Evolutionary conservation across 2,329 filamentous ascomycete species (phyloP).

Genomic region (Sclerotinia nivalis): DNA sequence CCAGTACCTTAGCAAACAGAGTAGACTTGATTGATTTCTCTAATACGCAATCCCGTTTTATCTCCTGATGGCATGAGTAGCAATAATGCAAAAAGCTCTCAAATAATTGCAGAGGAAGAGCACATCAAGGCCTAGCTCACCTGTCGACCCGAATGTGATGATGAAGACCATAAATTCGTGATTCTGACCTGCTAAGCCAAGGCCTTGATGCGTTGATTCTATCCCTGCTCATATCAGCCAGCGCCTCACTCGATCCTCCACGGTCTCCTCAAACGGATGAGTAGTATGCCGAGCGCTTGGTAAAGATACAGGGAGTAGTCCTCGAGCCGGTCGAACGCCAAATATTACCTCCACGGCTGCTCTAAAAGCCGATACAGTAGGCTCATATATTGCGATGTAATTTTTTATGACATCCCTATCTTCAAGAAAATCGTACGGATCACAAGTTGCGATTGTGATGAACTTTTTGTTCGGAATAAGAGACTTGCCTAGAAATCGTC

Average conservation of each 20-base stretch:
- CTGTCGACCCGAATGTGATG: constrained; percentile 43
- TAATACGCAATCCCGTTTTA: constrained; percentile 47
- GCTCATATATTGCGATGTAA: constrained; percentile 49
- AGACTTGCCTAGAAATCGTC: constrained; percentile 40
- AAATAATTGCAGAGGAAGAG: constrained; percentile 39
- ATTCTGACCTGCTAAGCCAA: constrained; percentile 43
- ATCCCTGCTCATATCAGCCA: constrained; percentile 39
- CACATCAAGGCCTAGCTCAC: constrained; percentile 51
- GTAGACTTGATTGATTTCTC: constrained; percentile 44
- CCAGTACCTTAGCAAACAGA: constrained; percentile 47
- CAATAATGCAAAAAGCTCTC: constrained; percentile 46
- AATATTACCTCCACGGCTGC: constrained; percentile 46
- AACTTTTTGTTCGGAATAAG: constrained; percentile 35
- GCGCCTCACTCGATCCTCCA: constrained; percentile 31
- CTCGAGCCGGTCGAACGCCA: constrained; percentile 38
- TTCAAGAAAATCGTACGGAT: constrained; percentile 48
- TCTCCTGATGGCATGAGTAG: constrained; percentile 42
- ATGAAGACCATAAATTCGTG: constrained; percentile 47
- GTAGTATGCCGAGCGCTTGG: constrained; percentile 30
- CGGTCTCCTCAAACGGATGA: constrained; percentile 28
- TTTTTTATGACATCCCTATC: constrained; percentile 41
- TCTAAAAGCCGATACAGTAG: constrained; percentile 46
- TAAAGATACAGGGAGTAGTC: constrained; percentile 43
- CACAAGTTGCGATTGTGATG: constrained; percentile 46
- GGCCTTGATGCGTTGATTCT: constrained; percentile 45